Conservation (phyloP, 352 stramenopile genomes). For the Peronosclerospora sorghi region DNA sequence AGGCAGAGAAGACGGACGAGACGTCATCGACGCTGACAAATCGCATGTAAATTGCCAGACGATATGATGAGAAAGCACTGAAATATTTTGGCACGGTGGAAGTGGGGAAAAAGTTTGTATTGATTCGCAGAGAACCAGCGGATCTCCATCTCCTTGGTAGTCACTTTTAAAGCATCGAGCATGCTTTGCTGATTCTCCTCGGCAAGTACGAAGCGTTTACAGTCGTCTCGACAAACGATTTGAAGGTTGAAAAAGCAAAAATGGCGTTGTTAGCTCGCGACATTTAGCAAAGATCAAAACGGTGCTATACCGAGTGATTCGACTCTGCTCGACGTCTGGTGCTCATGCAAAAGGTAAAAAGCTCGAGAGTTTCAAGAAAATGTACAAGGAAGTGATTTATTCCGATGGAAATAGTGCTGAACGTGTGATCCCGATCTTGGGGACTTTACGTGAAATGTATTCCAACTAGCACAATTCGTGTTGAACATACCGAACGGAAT, state of each 20-base stretch:
- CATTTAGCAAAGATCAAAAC: conserved; percentile 48
- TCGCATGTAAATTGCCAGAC: conserved; percentile 71
- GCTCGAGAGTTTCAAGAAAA: conserved; percentile 64
- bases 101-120: conserved; percentile 62
- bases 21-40: conserved; percentile 31
- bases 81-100: conserved; percentile 65
- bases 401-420: conserved; percentile 34
- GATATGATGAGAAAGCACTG: conserved; percentile 76
- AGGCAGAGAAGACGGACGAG: conserved; percentile 3
- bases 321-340: conserved; percentile 21
- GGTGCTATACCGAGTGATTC: conserved; percentile 55
- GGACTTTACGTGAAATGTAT: conserved; percentile 49
- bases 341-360: conserved; percentile 29
- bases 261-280: conserved; percentile 30
- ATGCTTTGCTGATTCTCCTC: conserved; percentile 63
- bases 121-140: conserved; percentile 75
- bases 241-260: conserved; percentile 12
- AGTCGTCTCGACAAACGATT: conserved; percentile 1
- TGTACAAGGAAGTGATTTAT: conserved; percentile 83
- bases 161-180: conserved; percentile 59
- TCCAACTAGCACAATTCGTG: conserved; percentile 18
- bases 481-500: no score
- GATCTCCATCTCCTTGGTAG: conserved; percentile 61
- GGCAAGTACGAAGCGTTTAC: conserved; percentile 69
- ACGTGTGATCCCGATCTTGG: conserved; percentile 40